Evolutionary conservation across 352 stramenopile genomes (phyloP).

Genomic region (Phytophthora megakarya): DNA sequence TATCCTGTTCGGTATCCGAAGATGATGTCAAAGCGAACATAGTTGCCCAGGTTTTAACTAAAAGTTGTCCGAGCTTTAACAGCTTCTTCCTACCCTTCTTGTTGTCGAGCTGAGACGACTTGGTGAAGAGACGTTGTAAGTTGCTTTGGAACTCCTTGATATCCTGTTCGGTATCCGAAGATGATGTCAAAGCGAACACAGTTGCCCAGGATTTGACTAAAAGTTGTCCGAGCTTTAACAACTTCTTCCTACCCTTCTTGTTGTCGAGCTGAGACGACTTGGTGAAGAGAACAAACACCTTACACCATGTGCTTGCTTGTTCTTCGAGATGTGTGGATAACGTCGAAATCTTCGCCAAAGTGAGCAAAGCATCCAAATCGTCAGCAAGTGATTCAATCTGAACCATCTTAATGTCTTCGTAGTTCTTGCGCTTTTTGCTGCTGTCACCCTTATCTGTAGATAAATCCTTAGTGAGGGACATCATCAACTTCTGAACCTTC

Average conservation of each 20-base stretch:
- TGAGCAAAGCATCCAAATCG: slow-evolving; percentile 42
- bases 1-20: slow-evolving; percentile 9
- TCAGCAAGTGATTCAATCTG: slow-evolving; percentile 29
- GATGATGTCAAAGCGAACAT: slow-evolving; percentile 13
- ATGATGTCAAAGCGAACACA: slow-evolving; percentile 12
- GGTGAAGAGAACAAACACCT: slow-evolving; percentile 23
- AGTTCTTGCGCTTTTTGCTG: slow-evolving; percentile 2
- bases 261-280: slow-evolving; percentile 10
- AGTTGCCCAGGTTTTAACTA: slow-evolving; percentile 37
- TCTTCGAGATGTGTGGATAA: slow-evolving; percentile 33
- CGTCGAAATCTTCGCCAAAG: slow-evolving; percentile 37
- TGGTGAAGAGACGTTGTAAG: no score
- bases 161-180: slow-evolving; percentile 6
- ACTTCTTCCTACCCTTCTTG: slow-evolving; percentile 36
- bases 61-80: slow-evolving; percentile 27
- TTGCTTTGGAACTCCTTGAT: slow-evolving; percentile 28
- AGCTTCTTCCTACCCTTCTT: slow-evolving; percentile 39
- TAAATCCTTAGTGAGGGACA: slow-evolving; percentile 30
- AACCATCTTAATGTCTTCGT: slow-evolving; percentile 34
- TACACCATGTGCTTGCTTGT: slow-evolving; percentile 43
- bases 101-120: slow-evolving; percentile 14
- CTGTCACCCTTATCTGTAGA: background rate
- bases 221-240: slow-evolving; percentile 32
- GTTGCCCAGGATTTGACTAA: slow-evolving; percentile 36
- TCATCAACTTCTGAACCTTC: slow-evolving; percentile 47